Percentiles rank a stretch among this genome's conserved stretches.
phyloP scores from a whole-genome alignment of 116 monocot species.

The Iris pallida region DNA sequence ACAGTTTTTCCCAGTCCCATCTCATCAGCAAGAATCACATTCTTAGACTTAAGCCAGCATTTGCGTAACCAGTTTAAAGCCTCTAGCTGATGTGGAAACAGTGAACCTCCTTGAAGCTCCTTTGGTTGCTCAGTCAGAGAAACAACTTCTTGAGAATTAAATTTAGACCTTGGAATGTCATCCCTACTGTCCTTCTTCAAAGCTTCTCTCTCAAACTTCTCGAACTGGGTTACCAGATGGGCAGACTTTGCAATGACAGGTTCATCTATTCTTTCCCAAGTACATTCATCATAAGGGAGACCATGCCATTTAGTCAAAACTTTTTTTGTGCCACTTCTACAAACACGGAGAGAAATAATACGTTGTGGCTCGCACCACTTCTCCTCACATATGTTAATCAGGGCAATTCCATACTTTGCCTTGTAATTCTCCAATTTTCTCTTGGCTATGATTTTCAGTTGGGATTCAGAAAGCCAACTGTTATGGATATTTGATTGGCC shows the following conservation, averaged over 20 bases:
- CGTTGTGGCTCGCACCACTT: constrained; percentile 78
- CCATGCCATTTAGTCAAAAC: constrained; percentile 86
- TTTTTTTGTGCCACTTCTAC: constrained; percentile 43
- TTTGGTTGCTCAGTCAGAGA: constrained; percentile 65
- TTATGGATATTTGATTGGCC: constrained; percentile 89
- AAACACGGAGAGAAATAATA: constrained; percentile 59
- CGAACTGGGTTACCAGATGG: constrained; percentile 55
- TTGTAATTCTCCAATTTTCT: constrained; percentile 94
- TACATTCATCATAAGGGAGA: constrained; percentile 90
- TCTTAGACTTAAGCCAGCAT: constrained; percentile 89
- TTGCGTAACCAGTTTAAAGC: constrained; percentile 95
- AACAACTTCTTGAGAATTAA: constrained; percentile 53
- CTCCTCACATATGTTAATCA: constrained; percentile 82
- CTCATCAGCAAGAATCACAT: constrained; percentile 99
- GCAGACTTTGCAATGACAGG: constrained; percentile 41
- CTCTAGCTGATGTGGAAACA: constrained; percentile 96
- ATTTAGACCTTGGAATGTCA: constrained; percentile 23
- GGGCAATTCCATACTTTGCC: constrained; percentile 69
- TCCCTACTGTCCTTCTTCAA: constrained; percentile 40
- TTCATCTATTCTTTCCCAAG: constrained; percentile 92
- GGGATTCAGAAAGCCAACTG: constrained; percentile 79
- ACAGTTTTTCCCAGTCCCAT: constrained; percentile 98
- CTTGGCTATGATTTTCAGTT: constrained; percentile 76
- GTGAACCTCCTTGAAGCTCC: constrained; percentile 77
- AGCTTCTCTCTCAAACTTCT: constrained; percentile 56